A percentile compares a stretch with the other conserved stretches of the same genome.
Conservation (phyloP, 148 eudicot genomes). For the Dianthus caryophyllus region DNA sequence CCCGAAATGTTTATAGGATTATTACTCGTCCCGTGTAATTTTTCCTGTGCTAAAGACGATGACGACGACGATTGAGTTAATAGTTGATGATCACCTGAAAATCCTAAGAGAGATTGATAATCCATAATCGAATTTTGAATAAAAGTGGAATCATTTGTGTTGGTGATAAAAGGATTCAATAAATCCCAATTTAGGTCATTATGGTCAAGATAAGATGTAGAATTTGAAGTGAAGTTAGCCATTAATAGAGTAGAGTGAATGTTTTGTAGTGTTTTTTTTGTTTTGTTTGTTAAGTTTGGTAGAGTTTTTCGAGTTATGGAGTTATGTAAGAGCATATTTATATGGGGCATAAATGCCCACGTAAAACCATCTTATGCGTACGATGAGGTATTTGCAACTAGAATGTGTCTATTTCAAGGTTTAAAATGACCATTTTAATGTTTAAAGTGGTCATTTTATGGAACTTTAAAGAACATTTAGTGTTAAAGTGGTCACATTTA, state of each 20-base stretch:
- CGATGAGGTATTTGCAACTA: no score
- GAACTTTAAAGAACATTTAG: no score
- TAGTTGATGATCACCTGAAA: constrained; percentile 39
- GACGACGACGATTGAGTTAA: constrained; percentile 23
- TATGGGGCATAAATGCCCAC: no score
- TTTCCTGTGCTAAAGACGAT: constrained; percentile 14
- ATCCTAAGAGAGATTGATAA: constrained; percentile 37
- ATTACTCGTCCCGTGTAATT: constrained; percentile 19
- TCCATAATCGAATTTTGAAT: constrained; percentile 24
- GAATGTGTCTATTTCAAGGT: no score
- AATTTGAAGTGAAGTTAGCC: constrained; percentile 33
- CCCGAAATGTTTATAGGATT: constrained; percentile 20
- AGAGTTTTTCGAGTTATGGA: constrained; percentile 5
- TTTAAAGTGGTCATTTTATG: no score
- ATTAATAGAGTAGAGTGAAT: constrained; percentile 19
- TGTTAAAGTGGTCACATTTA: no score
- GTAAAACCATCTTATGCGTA: no score
- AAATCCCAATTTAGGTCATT: constrained; percentile 50
- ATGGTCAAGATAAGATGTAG: constrained; percentile 31
- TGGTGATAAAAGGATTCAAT: constrained; percentile 25
- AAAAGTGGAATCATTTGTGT: constrained; percentile 27
- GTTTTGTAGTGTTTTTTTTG: background rate
- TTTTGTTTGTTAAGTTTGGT: background rate
- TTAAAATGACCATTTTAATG: no score
- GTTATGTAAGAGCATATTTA: constrained; percentile 9